These are phyloP conservation scores for Prunus armeniaca DNA, from an alignment of 306 rosid species.

Conservation along the genomic window DNA sequence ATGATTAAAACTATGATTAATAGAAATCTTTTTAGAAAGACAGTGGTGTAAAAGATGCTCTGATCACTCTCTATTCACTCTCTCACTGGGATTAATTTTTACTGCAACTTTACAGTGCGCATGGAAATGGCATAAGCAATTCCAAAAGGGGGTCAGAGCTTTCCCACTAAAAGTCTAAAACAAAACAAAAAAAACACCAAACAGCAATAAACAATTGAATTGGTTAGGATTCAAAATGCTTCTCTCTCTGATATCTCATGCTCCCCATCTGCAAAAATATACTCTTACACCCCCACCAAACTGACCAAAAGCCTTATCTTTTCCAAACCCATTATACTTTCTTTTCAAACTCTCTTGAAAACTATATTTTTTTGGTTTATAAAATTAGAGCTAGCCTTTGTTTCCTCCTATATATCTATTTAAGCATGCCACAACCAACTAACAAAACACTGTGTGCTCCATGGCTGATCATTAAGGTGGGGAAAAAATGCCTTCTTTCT, in stretches of 20 bases:
- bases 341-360: conserved; percentile 39
- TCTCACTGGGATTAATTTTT: conserved; percentile 11
- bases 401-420: conserved; percentile 29
- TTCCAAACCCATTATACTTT: conserved; percentile 41
- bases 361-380: conserved; percentile 39
- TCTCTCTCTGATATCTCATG: conserved; percentile 50
- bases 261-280: conserved; percentile 60
- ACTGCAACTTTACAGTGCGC: conserved; percentile 85
- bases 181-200: conserved; percentile 21
- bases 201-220: conserved; percentile 10
- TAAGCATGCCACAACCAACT: conserved; percentile 38
- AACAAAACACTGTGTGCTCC: conserved; percentile 39
- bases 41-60: conserved; percentile 52
- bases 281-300: conserved; percentile 60
- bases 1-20: conserved; percentile 92
- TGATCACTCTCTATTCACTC: conserved; percentile 30
- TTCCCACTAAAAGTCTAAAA: conserved; percentile 38
- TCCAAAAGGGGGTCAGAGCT: conserved; percentile 59
- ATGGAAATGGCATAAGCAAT: conserved; percentile 59
- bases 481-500: conserved; percentile 14
- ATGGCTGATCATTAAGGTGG: conserved; percentile 51
- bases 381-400: conserved; percentile 32
- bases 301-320: conserved; percentile 68
- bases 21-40: conserved; percentile 45
- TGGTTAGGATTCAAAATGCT: conserved; percentile 36